Evolutionary conservation across 208 protist species (phyloP), one percentile per base, ranked within the genome.

Genomic region (Angomonas deanei): DNA sequence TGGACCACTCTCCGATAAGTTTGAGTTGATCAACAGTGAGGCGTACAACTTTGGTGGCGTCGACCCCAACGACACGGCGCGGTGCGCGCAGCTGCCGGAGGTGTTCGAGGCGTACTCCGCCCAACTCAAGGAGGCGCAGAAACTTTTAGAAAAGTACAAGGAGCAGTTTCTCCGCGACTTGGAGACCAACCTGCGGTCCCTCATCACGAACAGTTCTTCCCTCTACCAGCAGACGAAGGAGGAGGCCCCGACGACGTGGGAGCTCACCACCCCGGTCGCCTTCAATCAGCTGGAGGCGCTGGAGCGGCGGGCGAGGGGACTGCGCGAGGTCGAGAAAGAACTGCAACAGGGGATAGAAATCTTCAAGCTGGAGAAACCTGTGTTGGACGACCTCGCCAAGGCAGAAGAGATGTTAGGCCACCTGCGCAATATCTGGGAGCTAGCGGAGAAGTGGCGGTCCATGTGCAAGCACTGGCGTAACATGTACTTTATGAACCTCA

Each of bases 271-370:
- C 0, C 70, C 72, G 13, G 66, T 85, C 59, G 97, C 97, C 5
- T 92, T 97, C 53, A 62, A 68, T 1, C 52, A 88, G 66, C 74
- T 99, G 24, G 80, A 81, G 24, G 66, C 80, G 49, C 92, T 94
- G 39, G 72, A 80, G 32, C 68, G 80, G 24, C 82, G 94, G 61
- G 79, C 96, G n/a, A 54, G 59, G 6, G 62, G 72, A 15, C 72
- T 94, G 21, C 86, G 87, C 11, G 65, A 72, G 30, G 75, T 73
- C 11, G 94, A 97, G 74, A 47, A 42, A 31, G 66, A 78, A 36
- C 84, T 99, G 52, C 81, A 94, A 70, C 80, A 93, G 52, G 97
- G 97, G 24, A 91, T 99, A 59, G 92, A 97, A 19, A 94, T 99
- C 55, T 99, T 99, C 76, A 66, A 79, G 13, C 74, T 99, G n/a